Conservation (phyloP, 352 stramenopile species). For the Phytophthora megakarya region DNA sequence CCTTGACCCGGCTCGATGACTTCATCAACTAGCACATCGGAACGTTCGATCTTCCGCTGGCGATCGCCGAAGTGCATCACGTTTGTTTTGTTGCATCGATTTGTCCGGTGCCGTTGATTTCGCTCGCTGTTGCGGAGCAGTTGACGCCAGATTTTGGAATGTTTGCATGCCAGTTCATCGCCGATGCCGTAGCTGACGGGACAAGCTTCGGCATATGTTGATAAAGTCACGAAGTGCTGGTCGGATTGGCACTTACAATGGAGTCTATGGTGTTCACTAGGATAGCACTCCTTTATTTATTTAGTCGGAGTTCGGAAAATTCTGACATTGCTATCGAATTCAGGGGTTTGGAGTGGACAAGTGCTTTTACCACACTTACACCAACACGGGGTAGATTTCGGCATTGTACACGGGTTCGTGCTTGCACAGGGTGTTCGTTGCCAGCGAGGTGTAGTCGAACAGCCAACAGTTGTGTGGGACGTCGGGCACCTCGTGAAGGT, state of each 20-base stretch:
- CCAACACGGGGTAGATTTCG: slow-evolving; percentile 37
- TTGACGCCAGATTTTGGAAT: too few relatives aligned
- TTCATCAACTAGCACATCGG: slow-evolving; percentile 22
- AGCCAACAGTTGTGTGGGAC: slow-evolving; percentile 51
- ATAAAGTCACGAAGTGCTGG: too few relatives aligned
- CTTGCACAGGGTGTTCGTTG: slow-evolving; percentile 25
- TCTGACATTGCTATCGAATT: too few relatives aligned
- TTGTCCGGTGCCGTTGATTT: slow-evolving; percentile 8
- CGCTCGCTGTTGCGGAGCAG: too few relatives aligned
- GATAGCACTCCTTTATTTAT: too few relatives aligned
- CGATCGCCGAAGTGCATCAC: slow-evolving; percentile 13
- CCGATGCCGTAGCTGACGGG: too few relatives aligned
- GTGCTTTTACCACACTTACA: not conserved
- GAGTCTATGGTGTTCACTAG: too few relatives aligned
- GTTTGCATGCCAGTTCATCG: too few relatives aligned
- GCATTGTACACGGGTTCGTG: slow-evolving; percentile 32
- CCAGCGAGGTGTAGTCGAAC: slow-evolving; percentile 42
- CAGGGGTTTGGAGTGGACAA: not conserved
- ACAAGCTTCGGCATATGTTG: too few relatives aligned
- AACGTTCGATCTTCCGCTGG: slow-evolving; percentile 22
- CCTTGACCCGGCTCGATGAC: slow-evolving; percentile 4
- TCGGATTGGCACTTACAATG: too few relatives aligned
- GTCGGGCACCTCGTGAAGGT: slow-evolving; percentile 27
- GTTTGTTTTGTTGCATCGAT: slow-evolving; percentile 8
- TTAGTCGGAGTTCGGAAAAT: too few relatives aligned